Evolutionary conservation across 176 grass and related monocot genomes (phyloP), one percentile per base, ranked within the genome.

Genomic region (Cymbopogon citratus): DNA sequence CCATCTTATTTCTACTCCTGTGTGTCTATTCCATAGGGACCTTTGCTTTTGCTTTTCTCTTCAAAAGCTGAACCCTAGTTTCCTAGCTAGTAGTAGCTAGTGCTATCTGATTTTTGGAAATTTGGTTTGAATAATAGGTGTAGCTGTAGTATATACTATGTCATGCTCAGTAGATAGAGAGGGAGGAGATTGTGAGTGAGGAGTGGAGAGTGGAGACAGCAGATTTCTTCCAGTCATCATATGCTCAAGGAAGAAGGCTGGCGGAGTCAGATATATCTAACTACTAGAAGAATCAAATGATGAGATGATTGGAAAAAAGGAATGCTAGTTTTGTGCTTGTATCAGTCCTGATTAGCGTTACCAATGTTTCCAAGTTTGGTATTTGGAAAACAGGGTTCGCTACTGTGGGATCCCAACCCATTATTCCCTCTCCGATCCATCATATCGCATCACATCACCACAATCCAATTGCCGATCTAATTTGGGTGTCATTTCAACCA

Each of bases 11-110:
- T 86, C 68, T 66, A 77, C 73, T 73, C 83, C 72, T 81, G 57
- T 72, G 44, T 25, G 6, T 26, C 25, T 36, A 38, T 69, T 83
- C 46, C 61, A 69, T 87, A 87, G 79, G 88, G 79, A 63, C 80
- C 83, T 87, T 80, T 75, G 80, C 88, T 87, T 90, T 90, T 68
- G 26, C 84, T 90, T 90, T 88, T 71, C 36, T 75, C 70, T 89
- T 86, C 84, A 90, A 90, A 90, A 90, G 84, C 80, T 90, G 88
- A 90, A 84, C 88, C 84, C 88, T 90, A 33, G 31, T 3, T n/a
- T n/a, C n/a, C n/a, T n/a, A 89, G 54, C 68, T 56, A 76, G 33
- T 67, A 65, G 61, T 33, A 33, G 31, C 31, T 33, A 33, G 2
- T 33, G 31, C 31, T 33, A 33, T 3, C 15, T 40, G 56, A 73